Evolutionary conservation across 2,329 filamentous ascomycete genomes (phyloP), one percentile per base, ranked within the genome.

Genomic region (Monosporascus sp.): DNA sequence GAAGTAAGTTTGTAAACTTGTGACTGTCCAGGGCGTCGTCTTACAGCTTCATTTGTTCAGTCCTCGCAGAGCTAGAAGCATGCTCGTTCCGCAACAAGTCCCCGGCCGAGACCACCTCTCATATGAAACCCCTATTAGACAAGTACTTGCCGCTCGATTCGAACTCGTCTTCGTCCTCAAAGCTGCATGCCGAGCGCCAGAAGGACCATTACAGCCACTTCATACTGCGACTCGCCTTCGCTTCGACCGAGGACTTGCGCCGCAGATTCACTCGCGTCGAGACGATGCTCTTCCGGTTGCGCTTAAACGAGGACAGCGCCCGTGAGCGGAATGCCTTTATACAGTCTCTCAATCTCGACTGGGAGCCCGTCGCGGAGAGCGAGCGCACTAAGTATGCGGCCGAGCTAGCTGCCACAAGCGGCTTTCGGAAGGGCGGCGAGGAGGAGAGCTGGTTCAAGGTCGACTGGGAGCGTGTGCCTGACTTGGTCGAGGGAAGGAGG

Each of bases 131-230:
- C 7, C 81, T 97, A 45, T 81, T 97, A 49, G 84, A 92, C 55
- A 97, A 97, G 73, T 69, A 67, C 55, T 61, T 70, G 7, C 58
- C 63, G 20, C 62, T 67, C 37, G 56, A 66, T 47, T 58, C 62
- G 3, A 68, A 68, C 44, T 47, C 66, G 11, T 63, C 66, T 45
- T 53, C 57, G 3, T 67, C 70, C 44, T 73, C 69, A 59, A 80
- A 76, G 64, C 73, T 93, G 15, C 79, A 82, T 24, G 73, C 82
- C 36, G 90, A 99, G 73, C 82, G 93, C 27, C 89, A 93, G 70
- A 95, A 94, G 68, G 94, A 99, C 64, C 94, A 99, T 72, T 99
- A 97, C 73, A 94, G 89, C 52, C 94, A 99, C 71, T 99, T 97
- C 69, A 99, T 97, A 57, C 81, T 99, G 6, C 86, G 94, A 0